These are phyloP conservation scores for Dioscorea zingiberensis DNA, from an alignment of 106 monocot genomes.

Conservation along the genomic window DNA sequence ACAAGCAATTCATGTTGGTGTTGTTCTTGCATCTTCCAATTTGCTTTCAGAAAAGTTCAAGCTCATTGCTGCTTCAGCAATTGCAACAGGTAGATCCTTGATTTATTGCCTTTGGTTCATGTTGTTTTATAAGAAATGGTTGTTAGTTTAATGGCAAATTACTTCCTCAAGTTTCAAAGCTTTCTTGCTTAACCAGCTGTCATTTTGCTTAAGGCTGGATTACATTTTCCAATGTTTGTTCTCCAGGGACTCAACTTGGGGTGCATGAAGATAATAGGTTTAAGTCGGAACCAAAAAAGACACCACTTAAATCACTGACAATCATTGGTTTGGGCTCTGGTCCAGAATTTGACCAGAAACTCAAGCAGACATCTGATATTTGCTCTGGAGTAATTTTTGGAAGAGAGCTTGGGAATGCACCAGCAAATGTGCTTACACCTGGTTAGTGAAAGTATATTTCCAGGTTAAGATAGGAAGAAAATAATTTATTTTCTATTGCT, in stretches of 20 bases:
- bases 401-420: slow-evolving; percentile 91
- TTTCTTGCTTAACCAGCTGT: no score
- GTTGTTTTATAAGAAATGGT: background rate
- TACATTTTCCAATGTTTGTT: no score
- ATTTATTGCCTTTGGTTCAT: no score
- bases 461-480: no score
- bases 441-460: slow-evolving; percentile 29
- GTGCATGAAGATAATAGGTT: slow-evolving; percentile 81
- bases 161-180: no score
- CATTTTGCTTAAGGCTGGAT: no score
- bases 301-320: slow-evolving; percentile 60
- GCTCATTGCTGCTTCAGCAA: slow-evolving; percentile 55
- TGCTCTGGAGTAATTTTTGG: slow-evolving; percentile 90
- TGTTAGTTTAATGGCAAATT: no score
- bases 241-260: slow-evolving; percentile 83
- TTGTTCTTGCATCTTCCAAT: slow-evolving; percentile 76
- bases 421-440: slow-evolving; percentile 96
- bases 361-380: slow-evolving; percentile 78
- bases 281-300: slow-evolving; percentile 79
- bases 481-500: no score
- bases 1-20: slow-evolving; percentile 66
- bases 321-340: slow-evolving; percentile 79
- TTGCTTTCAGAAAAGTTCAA: slow-evolving; percentile 37
- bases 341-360: slow-evolving; percentile 62
- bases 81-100: slow-evolving; percentile 93